Base-by-base conservation (phyloP, 768 basidiomycete species). In the Panaeolus cyanescens region DNA sequence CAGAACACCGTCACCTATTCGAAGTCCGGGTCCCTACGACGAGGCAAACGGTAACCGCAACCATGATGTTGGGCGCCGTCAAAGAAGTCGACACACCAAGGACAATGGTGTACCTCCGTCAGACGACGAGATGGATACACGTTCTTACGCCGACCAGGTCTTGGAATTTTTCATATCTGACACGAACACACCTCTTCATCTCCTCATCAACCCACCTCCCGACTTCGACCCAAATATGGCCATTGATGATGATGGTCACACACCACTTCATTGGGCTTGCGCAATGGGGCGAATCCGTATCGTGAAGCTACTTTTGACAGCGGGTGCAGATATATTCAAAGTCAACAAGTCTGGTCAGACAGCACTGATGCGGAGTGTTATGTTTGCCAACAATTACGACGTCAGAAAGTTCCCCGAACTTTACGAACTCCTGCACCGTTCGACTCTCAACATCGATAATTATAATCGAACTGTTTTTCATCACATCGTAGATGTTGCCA, bases 301-400 rank as follows among this genome's bases (percentile, higher is more conserved):
- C 63, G 95, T 99, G 68, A 98, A 98, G 72, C 82, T 98, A 7
- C 83, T 99, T 28, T 82, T 99, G 39, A 91, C 93, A 0, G 92
- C 96, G 3, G 95, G 96, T 19, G 96, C 96, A 13, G 95, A 98
- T 72, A 94, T 97, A 65, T 99, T 96, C 82, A 90, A 92, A 66
- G 95, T 96, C 65, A 99, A 99, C 79, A 93, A 91, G 70, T 87
- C 94, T 10, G 97, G 97, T 3, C 97, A 99, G 75, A 99, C 97
- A 13, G 91, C 96, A 1, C 79, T 99, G 40, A 99, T 99, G 97
- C 93, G 97, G 15, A 91, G 90, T 69, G 97, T 99, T 68, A 99
- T 99, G 96, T 99, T 99, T 74, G 93, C 94, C 55, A 99, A 99
- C 75, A 99, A 99, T 73, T 99, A 99, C 72, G 97, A 99, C 74